Evolutionary conservation across 1,284 basidiomycete species (phyloP), one percentile per base, ranked within the genome.

Genomic region (Phenoliferia sp.): DNA sequence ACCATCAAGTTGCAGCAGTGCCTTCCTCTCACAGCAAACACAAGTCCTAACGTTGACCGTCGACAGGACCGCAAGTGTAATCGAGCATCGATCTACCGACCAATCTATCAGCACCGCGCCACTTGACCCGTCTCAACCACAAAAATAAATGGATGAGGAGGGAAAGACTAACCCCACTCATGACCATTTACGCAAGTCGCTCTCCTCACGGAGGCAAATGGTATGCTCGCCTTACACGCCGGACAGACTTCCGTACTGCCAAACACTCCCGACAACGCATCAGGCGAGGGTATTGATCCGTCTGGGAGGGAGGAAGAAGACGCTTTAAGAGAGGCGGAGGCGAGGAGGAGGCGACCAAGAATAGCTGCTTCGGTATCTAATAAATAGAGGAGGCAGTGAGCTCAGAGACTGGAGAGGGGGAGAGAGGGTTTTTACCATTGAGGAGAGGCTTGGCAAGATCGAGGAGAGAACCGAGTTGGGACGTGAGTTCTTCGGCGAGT

Each of bases 41-140:
- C 69, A 71, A 2, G 69, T 71, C 16, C 69, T 57, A 15, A 69
- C 67, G 4, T 56, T 32, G 22, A 68, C 64, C 31, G 36, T 36
- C 10, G 67, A 48, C 34, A 71, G 36, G n/a, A 71, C 39, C 16
- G 50, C 36, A 10, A 69, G 61, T 9, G 69, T 69, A 52, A 71
- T 44, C 28, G 69, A 71, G 64, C 69, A 71, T 29, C 69, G 67
- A 39, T 71, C 69, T 69, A 63, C 16, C n/a, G n/a, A n/a, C n/a
- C n/a, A n/a, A n/a, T n/a, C n/a, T n/a, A n/a, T n/a, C n/a, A n/a
- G n/a, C 12, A 9, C 16, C 12, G 29, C 28, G 17, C 12, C 22
- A 31, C 29, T 10, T 22, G 52, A 7, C 19, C 6, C 5, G 29
- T 7, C 29, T 9, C 32, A n/a, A 12, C 17, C 6, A 9, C 3